A percentile compares a stretch with the other conserved stretches of the same genome.
These are phyloP conservation scores for Ceratobasidium sp. DNA, from an alignment of 1,284 basidiomycete species.

Conservation along the genomic window DNA sequence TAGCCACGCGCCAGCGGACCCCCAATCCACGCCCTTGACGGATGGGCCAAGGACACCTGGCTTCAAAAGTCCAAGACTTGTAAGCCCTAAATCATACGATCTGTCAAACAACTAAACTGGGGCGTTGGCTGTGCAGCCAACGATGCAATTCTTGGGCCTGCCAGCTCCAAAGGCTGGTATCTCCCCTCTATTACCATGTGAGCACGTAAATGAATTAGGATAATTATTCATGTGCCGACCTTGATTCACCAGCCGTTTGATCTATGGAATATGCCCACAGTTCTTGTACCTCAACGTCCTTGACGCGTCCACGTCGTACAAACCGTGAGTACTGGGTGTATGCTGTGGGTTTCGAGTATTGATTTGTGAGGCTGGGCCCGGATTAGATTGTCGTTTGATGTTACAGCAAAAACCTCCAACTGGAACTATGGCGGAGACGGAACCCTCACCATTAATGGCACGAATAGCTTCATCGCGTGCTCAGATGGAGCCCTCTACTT, in stretches of 20 bases:
- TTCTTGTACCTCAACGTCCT: slow-evolving; percentile 15
- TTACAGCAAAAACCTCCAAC: background rate
- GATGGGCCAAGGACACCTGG: slow-evolving; percentile 31
- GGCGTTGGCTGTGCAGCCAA: background rate
- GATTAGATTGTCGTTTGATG: slow-evolving; percentile 10
- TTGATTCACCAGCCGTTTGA: slow-evolving; percentile 1
- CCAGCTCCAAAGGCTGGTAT: background rate
- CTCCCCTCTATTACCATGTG: background rate
- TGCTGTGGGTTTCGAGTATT: background rate
- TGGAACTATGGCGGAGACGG: background rate
- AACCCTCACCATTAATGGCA: slow-evolving; percentile 5
- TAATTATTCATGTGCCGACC: background rate
- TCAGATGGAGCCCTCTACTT: slow-evolving; percentile 7
- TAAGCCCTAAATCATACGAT: background rate
- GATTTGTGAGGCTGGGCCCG: background rate
- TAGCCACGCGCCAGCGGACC: slow-evolving; percentile 28
- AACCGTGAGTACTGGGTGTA: slow-evolving; percentile 11
- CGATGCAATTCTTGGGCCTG: background rate
- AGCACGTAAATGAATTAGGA: background rate
- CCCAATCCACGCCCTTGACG: slow-evolving; percentile 25
- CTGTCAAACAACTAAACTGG: background rate
- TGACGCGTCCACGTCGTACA: slow-evolving; percentile 16
- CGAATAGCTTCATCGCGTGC: slow-evolving; percentile 19
- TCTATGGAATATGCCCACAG: background rate
- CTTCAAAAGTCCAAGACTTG: slow-evolving; percentile 15